These are phyloP conservation scores for Claviceps pazoutovae DNA, from an alignment of 2,329 filamentous ascomycete genomes.

Conservation along the genomic window DNA sequence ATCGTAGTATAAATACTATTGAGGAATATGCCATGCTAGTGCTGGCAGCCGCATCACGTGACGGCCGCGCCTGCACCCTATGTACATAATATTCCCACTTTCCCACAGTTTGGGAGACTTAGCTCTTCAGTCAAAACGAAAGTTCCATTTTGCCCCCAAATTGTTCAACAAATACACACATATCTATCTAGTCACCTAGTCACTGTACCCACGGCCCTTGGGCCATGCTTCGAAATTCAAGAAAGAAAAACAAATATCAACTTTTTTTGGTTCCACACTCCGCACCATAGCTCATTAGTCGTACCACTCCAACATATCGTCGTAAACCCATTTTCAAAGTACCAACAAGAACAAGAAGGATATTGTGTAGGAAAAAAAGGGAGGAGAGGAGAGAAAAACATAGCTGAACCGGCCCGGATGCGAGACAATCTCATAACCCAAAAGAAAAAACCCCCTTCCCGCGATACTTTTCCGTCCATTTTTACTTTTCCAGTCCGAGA, in stretches of 20 bases:
- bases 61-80: too few species aligned
- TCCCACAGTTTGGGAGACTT: too few species aligned
- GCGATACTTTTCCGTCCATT: too few species aligned
- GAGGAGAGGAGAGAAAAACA: background rate
- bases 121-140: too few species aligned
- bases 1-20: background rate
- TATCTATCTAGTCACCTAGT: background rate
- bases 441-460: too few species aligned
- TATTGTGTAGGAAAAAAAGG: background rate
- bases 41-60: too few species aligned
- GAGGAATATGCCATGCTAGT: too few species aligned
- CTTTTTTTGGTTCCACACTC: background rate
- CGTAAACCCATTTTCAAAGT: background rate
- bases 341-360: background rate
- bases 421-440: too few species aligned
- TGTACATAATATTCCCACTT: too few species aligned
- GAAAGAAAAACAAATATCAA: background rate
- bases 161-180: background rate
- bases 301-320: background rate
- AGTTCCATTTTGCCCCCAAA: too few species aligned
- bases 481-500: too few species aligned
- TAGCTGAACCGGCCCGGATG: too few species aligned
- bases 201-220: background rate
- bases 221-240: background rate
- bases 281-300: background rate